A percentile compares a stretch with the other conserved stretches of the same genome.
Conservation (phyloP, 108 stramenopile genomes). For the Epithemia pelagica region DNA sequence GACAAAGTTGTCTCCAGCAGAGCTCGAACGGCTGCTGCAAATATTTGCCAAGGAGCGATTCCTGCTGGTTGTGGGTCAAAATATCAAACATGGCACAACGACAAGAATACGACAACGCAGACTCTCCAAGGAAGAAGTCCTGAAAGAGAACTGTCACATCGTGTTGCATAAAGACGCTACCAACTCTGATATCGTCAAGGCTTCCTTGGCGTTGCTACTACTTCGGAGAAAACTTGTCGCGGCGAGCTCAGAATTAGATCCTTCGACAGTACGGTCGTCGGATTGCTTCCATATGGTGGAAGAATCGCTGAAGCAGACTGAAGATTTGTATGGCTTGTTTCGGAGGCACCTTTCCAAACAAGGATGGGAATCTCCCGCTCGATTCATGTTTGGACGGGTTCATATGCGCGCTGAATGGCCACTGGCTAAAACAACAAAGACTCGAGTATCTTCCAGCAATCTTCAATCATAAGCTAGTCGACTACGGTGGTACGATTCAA, state of each 20-base stretch:
- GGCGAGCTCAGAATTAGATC: conserved; percentile 4
- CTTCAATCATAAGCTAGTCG: too few species aligned
- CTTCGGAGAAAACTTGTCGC: conserved; percentile 49
- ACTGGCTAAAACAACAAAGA: conserved; percentile 12
- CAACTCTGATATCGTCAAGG: conserved; percentile 70
- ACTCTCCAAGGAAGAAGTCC: conserved; percentile 17
- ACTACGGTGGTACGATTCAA: too few species aligned
- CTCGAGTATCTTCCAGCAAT: too few species aligned
- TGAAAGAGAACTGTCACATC: conserved; percentile 67
- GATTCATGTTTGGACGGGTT: conserved; percentile 76
- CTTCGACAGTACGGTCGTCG: conserved; percentile 30
- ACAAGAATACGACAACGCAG: not conserved
- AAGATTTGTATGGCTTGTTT: conserved; percentile 46
- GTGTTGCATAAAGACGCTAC: conserved; percentile 74
- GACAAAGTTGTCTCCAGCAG: conserved; percentile 50
- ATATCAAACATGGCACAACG: conserved; percentile 43
- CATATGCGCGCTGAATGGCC: conserved; percentile 64
- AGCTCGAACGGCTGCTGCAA: conserved; percentile 42
- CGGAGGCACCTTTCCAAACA: conserved; percentile 40
- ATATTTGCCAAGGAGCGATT: conserved; percentile 64
- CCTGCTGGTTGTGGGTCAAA: conserved; percentile 63
- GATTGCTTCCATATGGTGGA: conserved; percentile 50
- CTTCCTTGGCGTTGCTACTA: conserved; percentile 56
- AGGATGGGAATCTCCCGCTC: conserved; percentile 59
- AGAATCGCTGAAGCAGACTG: conserved; percentile 38